A percentile compares a stretch with the other conserved stretches of the same genome.
Evolutionary conservation across 176 grass and related monocot species (phyloP).

Genomic region (Lolium rigidum): DNA sequence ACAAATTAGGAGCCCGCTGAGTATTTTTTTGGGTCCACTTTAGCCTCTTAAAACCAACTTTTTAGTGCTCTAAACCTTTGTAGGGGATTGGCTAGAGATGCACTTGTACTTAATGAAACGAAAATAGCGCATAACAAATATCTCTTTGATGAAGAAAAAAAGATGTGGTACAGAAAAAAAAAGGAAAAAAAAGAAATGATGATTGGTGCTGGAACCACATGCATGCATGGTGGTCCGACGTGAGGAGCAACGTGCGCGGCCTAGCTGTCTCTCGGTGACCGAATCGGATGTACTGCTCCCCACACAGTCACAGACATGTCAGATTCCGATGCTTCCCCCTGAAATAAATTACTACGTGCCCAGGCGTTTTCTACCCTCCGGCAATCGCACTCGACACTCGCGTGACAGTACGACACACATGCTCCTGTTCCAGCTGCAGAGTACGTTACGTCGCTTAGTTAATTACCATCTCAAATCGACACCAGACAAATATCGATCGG

Average conservation of each 20-base stretch:
- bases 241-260: slow-evolving; percentile 26
- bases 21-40: too few species aligned
- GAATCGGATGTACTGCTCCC: slow-evolving; percentile 44
- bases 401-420: not conserved
- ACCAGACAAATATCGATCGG: not conserved
- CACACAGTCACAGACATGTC: slow-evolving; percentile 43
- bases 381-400: not conserved
- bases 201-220: slow-evolving; percentile 39
- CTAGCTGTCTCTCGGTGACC: slow-evolving; percentile 30
- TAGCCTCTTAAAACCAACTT: too few species aligned
- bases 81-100: too few species aligned
- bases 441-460: not conserved
- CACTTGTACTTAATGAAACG: too few species aligned
- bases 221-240: slow-evolving; percentile 22
- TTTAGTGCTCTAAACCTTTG: too few species aligned
- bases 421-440: not conserved
- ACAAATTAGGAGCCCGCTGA: too few species aligned
- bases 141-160: not conserved
- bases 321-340: slow-evolving; percentile 17
- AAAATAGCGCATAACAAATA: too few species aligned
- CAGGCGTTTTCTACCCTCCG: not conserved
- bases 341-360: not conserved
- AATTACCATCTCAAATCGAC: not conserved
- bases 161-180: not conserved
- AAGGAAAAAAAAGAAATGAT: not conserved